Percentiles rank a stretch among this genome's conserved stretches.
Evolutionary conservation across 345 rosid species (phyloP).

Genomic region (Cochlearia excelsa): DNA sequence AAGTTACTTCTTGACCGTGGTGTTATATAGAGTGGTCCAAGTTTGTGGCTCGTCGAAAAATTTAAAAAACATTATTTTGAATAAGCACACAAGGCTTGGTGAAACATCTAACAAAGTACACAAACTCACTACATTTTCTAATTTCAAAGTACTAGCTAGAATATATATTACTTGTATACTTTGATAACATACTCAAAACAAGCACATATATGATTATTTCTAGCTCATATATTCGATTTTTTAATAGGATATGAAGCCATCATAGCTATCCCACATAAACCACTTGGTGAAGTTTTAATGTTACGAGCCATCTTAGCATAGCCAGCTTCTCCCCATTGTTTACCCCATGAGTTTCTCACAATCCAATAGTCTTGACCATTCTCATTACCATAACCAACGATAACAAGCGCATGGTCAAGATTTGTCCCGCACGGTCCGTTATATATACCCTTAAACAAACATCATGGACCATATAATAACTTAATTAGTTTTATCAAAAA

Average conservation of each 20-base stretch:
- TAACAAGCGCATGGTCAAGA: slow-evolving; percentile 76
- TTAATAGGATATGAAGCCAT: slow-evolving; percentile 75
- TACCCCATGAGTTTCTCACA: slow-evolving; percentile 82
- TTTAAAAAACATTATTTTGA: not conserved
- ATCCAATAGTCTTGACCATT: slow-evolving; percentile 73
- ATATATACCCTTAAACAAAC: slow-evolving; percentile 54
- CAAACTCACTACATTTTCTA: not conserved
- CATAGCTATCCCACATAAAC: slow-evolving; percentile 81
- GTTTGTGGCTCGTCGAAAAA: too few relatives aligned
- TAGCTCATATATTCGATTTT: slow-evolving; percentile 25
- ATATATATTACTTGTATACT: not conserved
- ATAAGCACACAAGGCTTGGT: not conserved
- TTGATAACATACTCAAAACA: not conserved
- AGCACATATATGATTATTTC: not conserved
- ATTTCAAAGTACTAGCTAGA: not conserved
- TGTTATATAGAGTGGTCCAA: too few relatives aligned
- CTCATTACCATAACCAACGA: slow-evolving; percentile 81
- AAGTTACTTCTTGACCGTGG: too few relatives aligned
- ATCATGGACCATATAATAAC: not conserved
- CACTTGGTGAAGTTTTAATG: slow-evolving; percentile 30
- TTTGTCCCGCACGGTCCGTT: slow-evolving; percentile 62
- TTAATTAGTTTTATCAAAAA: too few relatives aligned
- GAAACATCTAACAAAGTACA: not conserved
- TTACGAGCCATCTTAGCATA: slow-evolving; percentile 64
- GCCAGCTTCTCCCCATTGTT: slow-evolving; percentile 72